Percentiles rank a stretch among this genome's conserved stretches.
Conservation (phyloP, 257 asterid genomes). For the Osmanthus fragrans region DNA sequence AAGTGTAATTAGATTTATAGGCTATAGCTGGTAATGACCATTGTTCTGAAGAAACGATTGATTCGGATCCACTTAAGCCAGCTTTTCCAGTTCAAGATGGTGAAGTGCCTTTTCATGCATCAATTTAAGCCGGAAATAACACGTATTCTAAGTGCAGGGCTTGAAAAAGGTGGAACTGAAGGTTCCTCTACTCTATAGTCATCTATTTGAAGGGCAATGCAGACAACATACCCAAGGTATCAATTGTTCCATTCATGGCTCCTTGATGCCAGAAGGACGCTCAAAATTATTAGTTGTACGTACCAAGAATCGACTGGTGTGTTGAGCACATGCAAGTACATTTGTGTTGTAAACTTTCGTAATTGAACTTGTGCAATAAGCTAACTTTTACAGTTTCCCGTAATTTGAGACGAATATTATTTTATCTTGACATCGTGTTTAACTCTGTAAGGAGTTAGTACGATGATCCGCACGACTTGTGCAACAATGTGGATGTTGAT, state of each 20-base stretch:
- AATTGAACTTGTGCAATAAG: neutral
- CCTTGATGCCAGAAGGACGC: neutral
- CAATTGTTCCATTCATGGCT: neutral
- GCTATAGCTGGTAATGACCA: neutral
- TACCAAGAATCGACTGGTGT: neutral
- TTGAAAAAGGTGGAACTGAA: constrained; percentile 22
- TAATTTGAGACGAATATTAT: too few relatives aligned
- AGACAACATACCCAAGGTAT: neutral
- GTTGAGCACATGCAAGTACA: neutral
- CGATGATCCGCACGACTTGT: too few relatives aligned
- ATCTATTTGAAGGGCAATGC: constrained; percentile 26
- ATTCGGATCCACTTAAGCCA: neutral
- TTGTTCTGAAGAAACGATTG: constrained; percentile 5
- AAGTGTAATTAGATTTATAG: neutral
- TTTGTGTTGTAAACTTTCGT: neutral
- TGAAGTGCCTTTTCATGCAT: neutral
- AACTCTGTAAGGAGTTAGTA: too few relatives aligned
- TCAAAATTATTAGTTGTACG: neutral
- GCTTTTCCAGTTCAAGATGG: neutral
- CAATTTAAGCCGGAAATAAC: neutral
- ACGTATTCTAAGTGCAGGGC: constrained; percentile 37
- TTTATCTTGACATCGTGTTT: too few relatives aligned
- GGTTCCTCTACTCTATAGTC: constrained; percentile 32
- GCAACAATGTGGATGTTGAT: too few relatives aligned
- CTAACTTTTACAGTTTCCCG: neutral